Conservation (phyloP, 2,329 filamentous ascomycete genomes). For the Apiospora aurea region DNA sequence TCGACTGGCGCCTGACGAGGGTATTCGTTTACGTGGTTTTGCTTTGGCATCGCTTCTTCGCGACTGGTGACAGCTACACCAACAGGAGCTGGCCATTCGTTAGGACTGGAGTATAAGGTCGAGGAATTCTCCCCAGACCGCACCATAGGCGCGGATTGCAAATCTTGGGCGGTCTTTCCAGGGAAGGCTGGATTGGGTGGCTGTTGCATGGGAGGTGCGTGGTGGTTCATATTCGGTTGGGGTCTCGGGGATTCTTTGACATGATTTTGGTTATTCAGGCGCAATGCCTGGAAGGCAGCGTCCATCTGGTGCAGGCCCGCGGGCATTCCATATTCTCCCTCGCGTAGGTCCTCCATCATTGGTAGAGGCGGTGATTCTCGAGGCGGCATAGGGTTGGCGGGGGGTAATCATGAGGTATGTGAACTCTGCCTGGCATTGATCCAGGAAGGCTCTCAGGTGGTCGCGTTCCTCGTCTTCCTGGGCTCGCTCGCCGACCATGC, state of each 20-base stretch:
- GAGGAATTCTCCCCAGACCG: constrained; percentile 59
- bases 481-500: constrained; percentile 38
- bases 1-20: constrained; percentile 49
- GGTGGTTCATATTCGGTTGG: constrained; percentile 64
- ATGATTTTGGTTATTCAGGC: constrained; percentile 63
- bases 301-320: constrained; percentile 50
- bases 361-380: constrained; percentile 67
- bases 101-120: constrained; percentile 45
- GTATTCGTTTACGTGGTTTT: constrained; percentile 51
- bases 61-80: constrained; percentile 35
- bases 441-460: constrained; percentile 66
- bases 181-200: constrained; percentile 42
- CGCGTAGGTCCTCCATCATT: constrained; percentile 65
- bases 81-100: constrained; percentile 39
- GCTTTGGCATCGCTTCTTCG: constrained; percentile 37
- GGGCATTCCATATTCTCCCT: constrained; percentile 59
- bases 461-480: constrained; percentile 52
- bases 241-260: constrained; percentile 62
- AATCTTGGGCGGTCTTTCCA: constrained; percentile 47
- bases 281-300: constrained; percentile 42
- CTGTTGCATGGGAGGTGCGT: constrained; percentile 60
- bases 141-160: constrained; percentile 58
- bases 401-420: constrained; percentile 73
- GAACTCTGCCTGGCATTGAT: constrained; percentile 70
- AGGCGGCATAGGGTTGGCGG: constrained; percentile 70